Conservation (phyloP, 805 yeast species). For the Spathaspora boniae region DNA sequence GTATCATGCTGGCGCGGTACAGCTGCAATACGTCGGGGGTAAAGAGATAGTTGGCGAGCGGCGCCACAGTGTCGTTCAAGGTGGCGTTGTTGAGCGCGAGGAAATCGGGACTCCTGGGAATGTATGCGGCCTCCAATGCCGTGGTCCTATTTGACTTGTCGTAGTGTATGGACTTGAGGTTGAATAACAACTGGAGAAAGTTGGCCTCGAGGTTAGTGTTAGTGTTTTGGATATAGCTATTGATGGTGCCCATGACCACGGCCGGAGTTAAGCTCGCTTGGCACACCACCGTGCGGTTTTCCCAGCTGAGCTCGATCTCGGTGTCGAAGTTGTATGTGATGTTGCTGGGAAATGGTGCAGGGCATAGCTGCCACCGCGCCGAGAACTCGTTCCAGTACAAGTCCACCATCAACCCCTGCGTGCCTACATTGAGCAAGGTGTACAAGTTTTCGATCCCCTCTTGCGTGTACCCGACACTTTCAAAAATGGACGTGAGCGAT, state of each 20-base stretch:
- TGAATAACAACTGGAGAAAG: constrained; percentile 24
- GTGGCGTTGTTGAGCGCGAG: constrained; percentile 24
- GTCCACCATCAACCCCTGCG: constrained; percentile 48
- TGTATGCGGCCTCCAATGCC: constrained; percentile 1
- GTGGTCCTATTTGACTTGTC: constrained; percentile 7
- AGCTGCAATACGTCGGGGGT: constrained; percentile 23
- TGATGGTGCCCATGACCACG: constrained; percentile 18
- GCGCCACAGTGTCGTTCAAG: constrained; percentile 21
- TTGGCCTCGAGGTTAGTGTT: constrained; percentile 34
- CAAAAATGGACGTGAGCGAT: constrained; percentile 28
- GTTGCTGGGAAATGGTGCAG: constrained; percentile 38
- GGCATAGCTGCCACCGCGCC: constrained; percentile 52
- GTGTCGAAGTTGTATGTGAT: constrained; percentile 12
- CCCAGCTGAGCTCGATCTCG: constrained; percentile 22
- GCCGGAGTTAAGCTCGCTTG: constrained; percentile 24
- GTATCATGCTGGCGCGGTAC: constrained; percentile 6
- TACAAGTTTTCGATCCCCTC: constrained; percentile 15
- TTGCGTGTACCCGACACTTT: constrained; percentile 24
- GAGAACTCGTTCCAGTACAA: constrained; percentile 51
- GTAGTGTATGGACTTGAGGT: constrained; percentile 9
- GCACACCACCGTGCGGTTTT: constrained; percentile 23
- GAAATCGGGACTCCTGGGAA: constrained; percentile 1
- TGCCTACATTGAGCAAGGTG: constrained; percentile 40
- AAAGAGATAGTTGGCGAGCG: constrained; percentile 20
- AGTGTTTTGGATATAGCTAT: constrained; percentile 18